A percentile compares a stretch with the other conserved stretches of the same genome.
Conservation (phyloP, 176 grass and related monocot species). For the Oryza brachyantha region DNA sequence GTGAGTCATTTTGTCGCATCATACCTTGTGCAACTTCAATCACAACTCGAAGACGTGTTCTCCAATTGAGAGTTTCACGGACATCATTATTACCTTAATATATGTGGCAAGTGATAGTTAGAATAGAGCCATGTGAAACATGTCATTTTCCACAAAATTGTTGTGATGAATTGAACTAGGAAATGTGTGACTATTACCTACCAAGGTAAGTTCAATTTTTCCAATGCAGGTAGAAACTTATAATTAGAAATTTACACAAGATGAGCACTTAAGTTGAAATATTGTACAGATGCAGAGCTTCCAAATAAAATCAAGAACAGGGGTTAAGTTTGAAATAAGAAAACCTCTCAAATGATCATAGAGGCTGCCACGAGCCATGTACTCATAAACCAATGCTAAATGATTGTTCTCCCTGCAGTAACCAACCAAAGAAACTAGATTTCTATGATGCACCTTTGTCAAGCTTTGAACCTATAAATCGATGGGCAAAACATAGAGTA, state of each 20-base stretch:
- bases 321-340: too few relatives aligned
- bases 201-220: too few relatives aligned
- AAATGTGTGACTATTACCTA: background rate
- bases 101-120: background rate
- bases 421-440: slow-evolving; percentile 32
- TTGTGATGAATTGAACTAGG: too few relatives aligned
- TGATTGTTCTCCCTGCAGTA: too few relatives aligned
- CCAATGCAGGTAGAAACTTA: background rate
- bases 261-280: too few relatives aligned
- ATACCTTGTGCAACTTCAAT: slow-evolving; percentile 42
- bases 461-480: background rate
- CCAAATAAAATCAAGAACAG: too few relatives aligned
- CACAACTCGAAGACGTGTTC: slow-evolving; percentile 1
- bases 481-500: too few relatives aligned
- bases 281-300: too few relatives aligned
- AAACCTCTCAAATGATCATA: slow-evolving; percentile 17
- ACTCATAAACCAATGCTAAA: slow-evolving; percentile 37
- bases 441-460: slow-evolving; percentile 18
- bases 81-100: slow-evolving; percentile 20
- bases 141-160: background rate
- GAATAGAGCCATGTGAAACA: background rate
- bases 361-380: slow-evolving; percentile 23
- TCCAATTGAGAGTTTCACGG: slow-evolving; percentile 6
- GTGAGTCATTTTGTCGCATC: too few relatives aligned
- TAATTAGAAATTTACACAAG: too few relatives aligned